Percentiles rank a stretch among this genome's conserved stretches.
phyloP scores from a whole-genome alignment of 495 filamentous ascomycete genomes.

The Tuber brumale region DNA sequence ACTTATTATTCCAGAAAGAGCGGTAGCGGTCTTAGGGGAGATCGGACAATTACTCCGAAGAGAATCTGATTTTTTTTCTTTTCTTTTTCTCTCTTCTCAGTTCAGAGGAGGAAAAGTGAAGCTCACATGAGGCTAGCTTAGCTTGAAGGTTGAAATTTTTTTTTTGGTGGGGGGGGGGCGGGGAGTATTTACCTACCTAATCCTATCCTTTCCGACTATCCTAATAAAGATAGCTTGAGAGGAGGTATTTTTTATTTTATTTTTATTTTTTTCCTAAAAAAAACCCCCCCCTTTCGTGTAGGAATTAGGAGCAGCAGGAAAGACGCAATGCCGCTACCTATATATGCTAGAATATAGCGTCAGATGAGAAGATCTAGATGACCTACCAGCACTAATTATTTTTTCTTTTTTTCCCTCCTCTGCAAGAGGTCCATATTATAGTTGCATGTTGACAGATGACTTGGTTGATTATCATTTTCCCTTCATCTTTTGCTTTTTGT shows the following conservation, averaged over 20 bases:
- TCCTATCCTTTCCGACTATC: neutral
- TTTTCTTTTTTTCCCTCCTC: neutral
- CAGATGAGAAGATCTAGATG: neutral
- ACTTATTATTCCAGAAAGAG: neutral
- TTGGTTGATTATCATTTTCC: neutral
- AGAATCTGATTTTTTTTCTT: neutral
- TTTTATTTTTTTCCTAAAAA: too few relatives aligned
- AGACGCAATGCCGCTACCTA: neutral
- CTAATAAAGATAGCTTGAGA: too few relatives aligned
- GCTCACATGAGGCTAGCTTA: neutral
- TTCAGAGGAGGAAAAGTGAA: neutral
- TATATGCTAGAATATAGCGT: neutral
- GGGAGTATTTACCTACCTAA: neutral
- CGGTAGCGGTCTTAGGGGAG: neutral
- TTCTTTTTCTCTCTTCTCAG: neutral
- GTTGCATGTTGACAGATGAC: neutral
- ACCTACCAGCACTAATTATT: neutral
- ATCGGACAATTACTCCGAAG: neutral
- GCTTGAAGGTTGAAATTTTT: neutral
- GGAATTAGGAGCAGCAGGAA: neutral
- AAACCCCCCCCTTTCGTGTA: too few relatives aligned
- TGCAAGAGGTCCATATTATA: neutral
- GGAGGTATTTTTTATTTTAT: too few relatives aligned
- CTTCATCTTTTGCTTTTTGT: neutral
- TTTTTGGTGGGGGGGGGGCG: too few relatives aligned